A percentile compares a stretch with the other conserved stretches of the same genome.
Conservation (phyloP, 2,329 filamentous ascomycete species). For the Teratosphaeria nubilosa region DNA sequence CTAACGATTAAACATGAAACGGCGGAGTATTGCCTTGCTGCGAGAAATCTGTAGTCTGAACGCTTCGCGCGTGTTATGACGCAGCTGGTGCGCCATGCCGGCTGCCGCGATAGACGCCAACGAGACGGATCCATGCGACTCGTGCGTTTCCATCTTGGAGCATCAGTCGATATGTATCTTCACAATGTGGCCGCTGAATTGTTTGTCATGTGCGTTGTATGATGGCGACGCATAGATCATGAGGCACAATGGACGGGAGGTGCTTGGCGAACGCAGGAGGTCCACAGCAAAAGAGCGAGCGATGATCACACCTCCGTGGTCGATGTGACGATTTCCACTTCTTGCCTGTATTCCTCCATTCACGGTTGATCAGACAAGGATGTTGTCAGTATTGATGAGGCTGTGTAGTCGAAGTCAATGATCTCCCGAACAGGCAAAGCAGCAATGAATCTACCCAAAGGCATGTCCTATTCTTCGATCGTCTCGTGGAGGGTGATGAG, state of each 20-base stretch:
- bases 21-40: neutral
- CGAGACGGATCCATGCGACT: neutral
- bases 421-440: neutral
- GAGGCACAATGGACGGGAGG: neutral
- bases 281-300: neutral
- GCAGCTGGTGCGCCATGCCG: neutral
- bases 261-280: neutral
- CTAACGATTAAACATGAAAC: neutral
- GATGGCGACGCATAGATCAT: neutral
- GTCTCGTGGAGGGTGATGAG: neutral
- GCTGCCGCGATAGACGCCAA: neutral
- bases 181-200: neutral
- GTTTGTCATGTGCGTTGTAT: neutral
- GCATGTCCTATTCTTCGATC: neutral
- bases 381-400: no score
- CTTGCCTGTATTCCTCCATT: no score
- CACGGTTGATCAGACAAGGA: no score
- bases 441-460: neutral
- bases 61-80: neutral
- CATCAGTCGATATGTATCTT: neutral
- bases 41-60: neutral
- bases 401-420: neutral
- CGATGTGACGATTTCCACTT: no score
- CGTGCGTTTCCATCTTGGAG: neutral
- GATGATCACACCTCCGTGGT: neutral